Conservation (phyloP, 139 green algal species). For the Pedinophyceae sp. region DNA sequence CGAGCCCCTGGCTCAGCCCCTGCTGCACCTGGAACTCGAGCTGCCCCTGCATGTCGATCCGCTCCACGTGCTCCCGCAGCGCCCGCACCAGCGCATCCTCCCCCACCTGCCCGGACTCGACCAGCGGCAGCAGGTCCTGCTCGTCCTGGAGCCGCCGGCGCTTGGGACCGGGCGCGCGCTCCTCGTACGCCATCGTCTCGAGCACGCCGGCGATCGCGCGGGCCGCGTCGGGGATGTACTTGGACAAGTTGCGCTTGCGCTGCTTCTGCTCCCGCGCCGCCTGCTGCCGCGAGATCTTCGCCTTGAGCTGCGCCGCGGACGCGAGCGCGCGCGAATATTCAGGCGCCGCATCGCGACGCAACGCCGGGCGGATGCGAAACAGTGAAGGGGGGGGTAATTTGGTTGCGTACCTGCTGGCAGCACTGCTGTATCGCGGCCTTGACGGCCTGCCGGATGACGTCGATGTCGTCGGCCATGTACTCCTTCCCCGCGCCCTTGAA, state of each 20-base stretch:
- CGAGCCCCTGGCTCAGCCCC: slow-evolving; percentile 25
- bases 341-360: too few relatives aligned
- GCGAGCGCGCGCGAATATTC: not conserved
- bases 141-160: slow-evolving; percentile 24
- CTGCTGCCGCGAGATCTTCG: slow-evolving; percentile 61
- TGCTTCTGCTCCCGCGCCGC: slow-evolving; percentile 63
- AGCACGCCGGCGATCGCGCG: slow-evolving; percentile 38
- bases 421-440: slow-evolving; percentile 50
- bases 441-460: slow-evolving; percentile 77
- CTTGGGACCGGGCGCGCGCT: slow-evolving; percentile 21
- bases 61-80: slow-evolving; percentile 75
- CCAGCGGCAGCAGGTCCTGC: slow-evolving; percentile 26
- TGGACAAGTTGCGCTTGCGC: slow-evolving; percentile 73
- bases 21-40: slow-evolving; percentile 80
- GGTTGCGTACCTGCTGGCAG: not conserved
- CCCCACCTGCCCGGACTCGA: slow-evolving; percentile 14
- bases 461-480: slow-evolving; percentile 93
- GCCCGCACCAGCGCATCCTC: slow-evolving; percentile 34
- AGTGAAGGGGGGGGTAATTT: not conserved
- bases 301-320: slow-evolving; percentile 30
- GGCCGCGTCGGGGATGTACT: slow-evolving; percentile 81
- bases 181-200: slow-evolving; percentile 19
- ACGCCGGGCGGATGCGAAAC: too few relatives aligned
- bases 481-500: slow-evolving; percentile 98
- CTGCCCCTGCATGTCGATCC: slow-evolving; percentile 61